Evolutionary conservation across 2,329 filamentous ascomycete species (phyloP).

Genomic region (Aspergillus tanneri): DNA sequence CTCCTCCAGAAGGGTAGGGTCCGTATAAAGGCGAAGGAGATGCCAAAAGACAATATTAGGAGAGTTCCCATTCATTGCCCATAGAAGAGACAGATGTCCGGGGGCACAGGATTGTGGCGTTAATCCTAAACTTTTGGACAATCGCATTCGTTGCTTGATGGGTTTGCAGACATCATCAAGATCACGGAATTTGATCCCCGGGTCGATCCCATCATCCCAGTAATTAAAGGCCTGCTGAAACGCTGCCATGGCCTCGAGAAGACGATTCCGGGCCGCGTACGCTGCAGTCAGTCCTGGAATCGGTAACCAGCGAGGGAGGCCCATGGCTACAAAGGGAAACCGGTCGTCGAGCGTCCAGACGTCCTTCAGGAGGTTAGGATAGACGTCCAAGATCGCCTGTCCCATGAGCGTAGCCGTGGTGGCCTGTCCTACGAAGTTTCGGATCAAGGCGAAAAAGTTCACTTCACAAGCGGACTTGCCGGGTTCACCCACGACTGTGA

Average conservation of each 20-base stretch:
- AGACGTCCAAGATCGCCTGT: constrained; percentile 51
- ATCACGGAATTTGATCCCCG: constrained; percentile 47
- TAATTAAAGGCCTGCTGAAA: constrained; percentile 46
- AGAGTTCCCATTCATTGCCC: constrained; percentile 56
- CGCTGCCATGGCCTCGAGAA: constrained; percentile 42
- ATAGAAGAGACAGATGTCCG: constrained; percentile 52
- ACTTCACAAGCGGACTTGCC: constrained; percentile 50
- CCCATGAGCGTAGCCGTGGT: constrained; percentile 53
- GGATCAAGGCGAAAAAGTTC: constrained; percentile 53
- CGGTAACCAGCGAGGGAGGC: constrained; percentile 57
- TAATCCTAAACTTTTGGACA: constrained; percentile 41
- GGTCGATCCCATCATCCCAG: constrained; percentile 43
- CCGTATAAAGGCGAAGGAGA: constrained; percentile 47
- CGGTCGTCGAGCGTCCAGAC: constrained; percentile 56
- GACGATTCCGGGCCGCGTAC: constrained; percentile 46
- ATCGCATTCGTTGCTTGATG: constrained; percentile 43
- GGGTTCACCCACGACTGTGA: constrained; percentile 44
- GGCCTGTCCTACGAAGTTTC: constrained; percentile 57
- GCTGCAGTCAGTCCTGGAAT: constrained; percentile 52
- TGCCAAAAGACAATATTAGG: constrained; percentile 55
- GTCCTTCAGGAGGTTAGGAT: constrained; percentile 54
- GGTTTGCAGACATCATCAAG: constrained; percentile 51
- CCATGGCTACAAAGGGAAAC: constrained; percentile 55
- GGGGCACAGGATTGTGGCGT: constrained; percentile 39
- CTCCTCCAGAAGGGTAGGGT: constrained; percentile 40